These are phyloP conservation scores for Toxicodendron radicans DNA, from an alignment of 345 rosid species.

Conservation along the genomic window DNA sequence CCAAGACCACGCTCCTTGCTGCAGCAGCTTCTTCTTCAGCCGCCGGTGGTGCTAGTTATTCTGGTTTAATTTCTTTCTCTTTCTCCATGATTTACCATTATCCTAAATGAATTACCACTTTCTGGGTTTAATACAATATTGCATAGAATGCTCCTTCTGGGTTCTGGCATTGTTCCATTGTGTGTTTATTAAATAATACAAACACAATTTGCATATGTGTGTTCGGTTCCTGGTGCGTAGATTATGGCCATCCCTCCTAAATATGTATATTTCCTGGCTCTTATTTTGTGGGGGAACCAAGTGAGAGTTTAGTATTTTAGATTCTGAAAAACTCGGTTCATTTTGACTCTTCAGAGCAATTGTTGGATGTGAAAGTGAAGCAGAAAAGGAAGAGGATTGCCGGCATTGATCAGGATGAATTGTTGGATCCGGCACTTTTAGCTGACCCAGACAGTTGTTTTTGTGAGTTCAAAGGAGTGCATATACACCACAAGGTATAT, in stretches of 20 bases:
- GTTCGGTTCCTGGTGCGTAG: background rate
- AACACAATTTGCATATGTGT: background rate
- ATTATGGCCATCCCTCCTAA: background rate
- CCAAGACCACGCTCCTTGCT: background rate
- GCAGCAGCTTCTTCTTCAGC: slow-evolving; percentile 15
- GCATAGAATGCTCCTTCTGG: too few relatives aligned
- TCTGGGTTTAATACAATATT: too few relatives aligned
- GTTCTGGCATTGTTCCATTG: background rate
- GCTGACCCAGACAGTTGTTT: slow-evolving; percentile 90
- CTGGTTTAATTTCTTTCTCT: background rate
- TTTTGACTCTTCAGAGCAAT: slow-evolving; percentile 39
- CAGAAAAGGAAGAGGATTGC: slow-evolving; percentile 42
- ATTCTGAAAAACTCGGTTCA: background rate
- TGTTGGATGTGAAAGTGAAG: slow-evolving; percentile 36
- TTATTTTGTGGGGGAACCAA: too few relatives aligned
- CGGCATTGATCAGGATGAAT: slow-evolving; percentile 73
- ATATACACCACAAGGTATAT: slow-evolving; percentile 69
- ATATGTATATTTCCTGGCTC: too few relatives aligned
- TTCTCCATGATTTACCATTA: background rate
- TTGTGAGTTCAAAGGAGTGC: slow-evolving; percentile 83
- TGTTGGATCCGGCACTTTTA: slow-evolving; percentile 55
- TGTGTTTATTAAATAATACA: background rate
- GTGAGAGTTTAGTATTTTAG: background rate
- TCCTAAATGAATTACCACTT: background rate
- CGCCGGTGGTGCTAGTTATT: background rate